These are phyloP conservation scores for Chamaecrista fasciculata DNA, from an alignment of 306 rosid genomes.

Conservation along the genomic window DNA sequence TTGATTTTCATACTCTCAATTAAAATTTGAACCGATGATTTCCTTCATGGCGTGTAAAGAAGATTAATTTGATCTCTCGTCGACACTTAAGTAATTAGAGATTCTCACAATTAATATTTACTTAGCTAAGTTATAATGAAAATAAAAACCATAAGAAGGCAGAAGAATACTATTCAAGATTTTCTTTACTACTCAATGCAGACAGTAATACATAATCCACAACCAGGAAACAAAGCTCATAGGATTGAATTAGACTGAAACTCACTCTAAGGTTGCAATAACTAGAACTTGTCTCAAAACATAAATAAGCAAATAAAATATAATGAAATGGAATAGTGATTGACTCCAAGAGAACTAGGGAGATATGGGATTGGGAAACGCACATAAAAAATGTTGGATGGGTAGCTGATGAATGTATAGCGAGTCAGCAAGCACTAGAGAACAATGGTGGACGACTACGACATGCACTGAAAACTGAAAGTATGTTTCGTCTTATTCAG, in stretches of 20 bases:
- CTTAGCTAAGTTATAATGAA: neutral
- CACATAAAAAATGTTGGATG: neutral
- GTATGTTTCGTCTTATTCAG: neutral
- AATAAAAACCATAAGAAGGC: neutral
- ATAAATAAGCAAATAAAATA: neutral
- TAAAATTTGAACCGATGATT: neutral
- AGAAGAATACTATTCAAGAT: no score
- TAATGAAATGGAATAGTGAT: neutral
- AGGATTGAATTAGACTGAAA: neutral
- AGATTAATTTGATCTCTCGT: no score
- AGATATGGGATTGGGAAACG: neutral
- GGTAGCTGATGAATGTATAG: neutral
- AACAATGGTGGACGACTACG: neutral
- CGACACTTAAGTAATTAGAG: no score
- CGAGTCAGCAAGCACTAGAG: slow-evolving; percentile 6
- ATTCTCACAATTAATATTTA: neutral
- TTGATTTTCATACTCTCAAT: neutral
- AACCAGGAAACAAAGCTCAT: neutral
- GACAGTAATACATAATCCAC: neutral
- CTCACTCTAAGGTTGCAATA: neutral
- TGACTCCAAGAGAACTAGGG: neutral
- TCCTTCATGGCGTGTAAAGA: no score
- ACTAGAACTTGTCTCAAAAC: neutral
- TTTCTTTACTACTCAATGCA: no score
- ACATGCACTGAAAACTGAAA: neutral